A percentile compares a stretch with the other conserved stretches of the same genome.
phyloP scores from a whole-genome alignment of 768 basidiomycete genomes.

The Pseudohyphozyma bogoriensis region DNA sequence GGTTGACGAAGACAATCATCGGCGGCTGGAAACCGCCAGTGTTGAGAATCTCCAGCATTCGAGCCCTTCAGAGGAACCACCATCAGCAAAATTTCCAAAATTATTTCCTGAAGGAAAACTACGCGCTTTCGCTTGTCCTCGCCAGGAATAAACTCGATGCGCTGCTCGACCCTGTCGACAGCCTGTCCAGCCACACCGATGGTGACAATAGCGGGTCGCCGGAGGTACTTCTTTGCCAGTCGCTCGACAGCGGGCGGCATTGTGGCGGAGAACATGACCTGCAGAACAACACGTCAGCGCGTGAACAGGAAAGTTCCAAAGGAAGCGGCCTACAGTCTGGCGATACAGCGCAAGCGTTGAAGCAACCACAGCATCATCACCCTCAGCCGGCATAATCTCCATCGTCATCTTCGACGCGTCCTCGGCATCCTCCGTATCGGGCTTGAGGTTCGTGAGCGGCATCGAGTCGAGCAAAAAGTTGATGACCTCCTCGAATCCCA shows the following conservation, averaged over 20 bases:
- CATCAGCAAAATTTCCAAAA: no score
- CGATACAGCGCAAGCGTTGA: constrained; percentile 23
- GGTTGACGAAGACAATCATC: constrained; percentile 98
- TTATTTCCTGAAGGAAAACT: background rate
- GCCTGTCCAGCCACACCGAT: constrained; percentile 97
- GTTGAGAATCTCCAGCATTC: constrained; percentile 84
- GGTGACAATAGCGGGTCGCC: constrained; percentile 85
- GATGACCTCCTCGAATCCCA: constrained; percentile 90
- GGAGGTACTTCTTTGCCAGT: constrained; percentile 84
- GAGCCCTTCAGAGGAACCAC: constrained; percentile 47
- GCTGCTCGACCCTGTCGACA: constrained; percentile 94
- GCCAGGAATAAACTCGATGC: constrained; percentile 80
- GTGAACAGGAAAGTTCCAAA: no score
- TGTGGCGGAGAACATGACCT: constrained; percentile 61
- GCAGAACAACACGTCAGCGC: constrained; percentile 28
- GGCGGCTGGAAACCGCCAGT: constrained; percentile 70
- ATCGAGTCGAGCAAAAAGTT: constrained; percentile 90
- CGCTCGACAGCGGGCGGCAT: constrained; percentile 45
- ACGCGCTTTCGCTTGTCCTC: constrained; percentile 95
- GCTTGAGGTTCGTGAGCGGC: constrained; percentile 76
- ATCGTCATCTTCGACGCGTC: constrained; percentile 67
- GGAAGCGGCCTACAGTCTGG: constrained; percentile 28
- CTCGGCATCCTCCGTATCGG: constrained; percentile 55
- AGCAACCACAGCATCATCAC: constrained; percentile 5
- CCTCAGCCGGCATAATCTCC: constrained; percentile 39